Conservation (phyloP, 192 early-diverging fungal species). For the Backusella luteola region DNA sequence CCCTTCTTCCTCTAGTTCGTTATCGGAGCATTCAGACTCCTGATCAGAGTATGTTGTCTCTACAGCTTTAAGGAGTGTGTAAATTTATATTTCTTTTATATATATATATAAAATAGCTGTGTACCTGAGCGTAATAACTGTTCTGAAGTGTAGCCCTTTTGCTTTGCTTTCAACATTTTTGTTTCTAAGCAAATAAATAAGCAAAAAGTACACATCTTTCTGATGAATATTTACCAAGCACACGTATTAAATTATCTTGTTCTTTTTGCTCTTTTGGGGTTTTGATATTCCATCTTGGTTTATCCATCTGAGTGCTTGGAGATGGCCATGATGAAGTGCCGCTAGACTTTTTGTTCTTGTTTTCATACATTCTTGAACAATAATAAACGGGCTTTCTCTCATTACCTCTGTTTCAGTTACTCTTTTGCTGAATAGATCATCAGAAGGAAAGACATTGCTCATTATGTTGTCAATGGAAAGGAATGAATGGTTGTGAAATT, state of each 20-base stretch:
- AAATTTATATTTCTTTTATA: background rate
- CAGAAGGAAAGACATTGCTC: background rate
- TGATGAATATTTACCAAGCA: background rate
- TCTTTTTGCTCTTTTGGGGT: background rate
- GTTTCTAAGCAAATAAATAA: background rate
- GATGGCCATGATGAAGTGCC: background rate
- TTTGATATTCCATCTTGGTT: slow-evolving; percentile 4
- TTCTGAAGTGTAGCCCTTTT: background rate
- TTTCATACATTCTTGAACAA: background rate
- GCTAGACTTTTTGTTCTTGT: background rate
- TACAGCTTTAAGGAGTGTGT: background rate
- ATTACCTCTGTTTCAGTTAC: background rate
- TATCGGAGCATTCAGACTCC: background rate
- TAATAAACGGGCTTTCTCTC: background rate
- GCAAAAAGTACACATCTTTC: background rate
- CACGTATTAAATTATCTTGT: background rate
- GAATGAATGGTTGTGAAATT: background rate
- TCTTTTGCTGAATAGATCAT: background rate
- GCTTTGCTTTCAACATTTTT: background rate
- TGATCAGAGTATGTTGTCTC: background rate
- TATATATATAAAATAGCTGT: background rate
- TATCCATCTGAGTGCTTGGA: background rate
- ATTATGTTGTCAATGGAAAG: background rate
- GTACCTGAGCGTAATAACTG: background rate
- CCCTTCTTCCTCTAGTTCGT: background rate